phyloP scores from a whole-genome alignment of 805 yeast genomes.

The Millerago galiae region DNA sequence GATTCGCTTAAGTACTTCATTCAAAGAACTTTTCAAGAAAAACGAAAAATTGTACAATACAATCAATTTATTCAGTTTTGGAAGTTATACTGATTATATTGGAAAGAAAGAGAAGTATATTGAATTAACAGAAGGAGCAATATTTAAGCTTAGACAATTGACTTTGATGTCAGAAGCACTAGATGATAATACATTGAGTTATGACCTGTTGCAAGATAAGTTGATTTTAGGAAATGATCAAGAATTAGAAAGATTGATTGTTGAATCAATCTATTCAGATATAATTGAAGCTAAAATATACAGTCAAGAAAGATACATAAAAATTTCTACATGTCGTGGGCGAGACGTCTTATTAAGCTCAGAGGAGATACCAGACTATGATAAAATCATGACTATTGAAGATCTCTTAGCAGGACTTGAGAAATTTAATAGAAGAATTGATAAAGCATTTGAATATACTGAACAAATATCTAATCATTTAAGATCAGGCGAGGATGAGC shows the following conservation, averaged over 20 bases:
- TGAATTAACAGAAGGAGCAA: constrained; percentile 9
- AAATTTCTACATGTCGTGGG: constrained; percentile 16
- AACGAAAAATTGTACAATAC: constrained; percentile 15
- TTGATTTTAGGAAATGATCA: constrained; percentile 5
- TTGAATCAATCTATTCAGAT: constrained; percentile 14
- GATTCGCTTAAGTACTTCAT: constrained; percentile 8
- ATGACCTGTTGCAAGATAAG: constrained; percentile 9
- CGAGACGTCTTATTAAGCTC: constrained; percentile 17
- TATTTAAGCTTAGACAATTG: constrained; percentile 18
- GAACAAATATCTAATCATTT: constrained; percentile 3
- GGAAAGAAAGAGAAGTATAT: constrained; percentile 8
- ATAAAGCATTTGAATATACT: constrained; percentile 8
- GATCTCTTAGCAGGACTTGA: constrained; percentile 13
- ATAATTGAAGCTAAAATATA: constrained; percentile 18
- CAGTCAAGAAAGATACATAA: constrained; percentile 15
- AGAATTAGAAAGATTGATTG: constrained; percentile 17
- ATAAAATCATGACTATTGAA: neutral
- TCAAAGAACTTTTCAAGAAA: neutral
- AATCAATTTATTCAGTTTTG: constrained; percentile 22
- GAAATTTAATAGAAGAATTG: constrained; percentile 11
- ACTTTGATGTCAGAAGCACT: constrained; percentile 17
- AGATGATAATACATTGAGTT: constrained; percentile 10
- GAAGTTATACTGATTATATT: constrained; percentile 14
- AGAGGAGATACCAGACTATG: constrained; percentile 7
- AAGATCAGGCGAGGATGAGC: neutral